Percentiles rank a stretch among this genome's conserved stretches.
These are phyloP conservation scores for Cystofilobasidium capitatum DNA, from an alignment of 768 basidiomycete genomes.

Conservation along the genomic window DNA sequence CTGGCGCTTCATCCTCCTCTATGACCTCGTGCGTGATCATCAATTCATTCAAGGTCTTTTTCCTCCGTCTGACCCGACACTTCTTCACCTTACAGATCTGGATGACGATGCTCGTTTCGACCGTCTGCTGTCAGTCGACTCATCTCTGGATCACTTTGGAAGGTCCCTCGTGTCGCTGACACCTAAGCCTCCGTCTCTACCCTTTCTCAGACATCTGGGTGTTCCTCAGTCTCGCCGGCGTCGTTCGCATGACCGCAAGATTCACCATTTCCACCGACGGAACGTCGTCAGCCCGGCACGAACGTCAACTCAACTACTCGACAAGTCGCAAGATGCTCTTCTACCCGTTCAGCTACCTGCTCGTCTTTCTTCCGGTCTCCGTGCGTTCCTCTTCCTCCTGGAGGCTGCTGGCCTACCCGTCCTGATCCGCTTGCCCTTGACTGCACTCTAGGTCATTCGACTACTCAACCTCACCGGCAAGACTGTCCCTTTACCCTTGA, in stretches of 20 bases:
- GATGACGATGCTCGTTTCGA: not conserved
- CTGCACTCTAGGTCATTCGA: not conserved
- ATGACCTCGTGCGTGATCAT: not conserved
- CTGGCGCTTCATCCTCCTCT: not conserved
- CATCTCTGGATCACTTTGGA: not conserved
- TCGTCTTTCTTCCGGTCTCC: not conserved
- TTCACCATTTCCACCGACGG: not conserved
- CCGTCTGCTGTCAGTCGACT: not conserved
- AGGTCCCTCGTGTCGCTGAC: not conserved
- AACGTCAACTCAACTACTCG: not conserved
- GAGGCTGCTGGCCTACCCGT: too few species aligned
- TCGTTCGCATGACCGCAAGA: not conserved
- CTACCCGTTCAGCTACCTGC: not conserved
- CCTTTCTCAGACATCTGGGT: not conserved
- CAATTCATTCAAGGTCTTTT: not conserved
- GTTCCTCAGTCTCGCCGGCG: not conserved
- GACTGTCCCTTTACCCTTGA: too few species aligned
- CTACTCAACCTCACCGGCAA: too few species aligned
- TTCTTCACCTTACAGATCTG: not conserved
- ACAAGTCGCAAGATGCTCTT: not conserved
- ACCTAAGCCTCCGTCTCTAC: not conserved
- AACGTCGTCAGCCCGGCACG: not conserved
- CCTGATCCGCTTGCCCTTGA: not conserved
- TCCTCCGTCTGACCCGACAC: too few species aligned
- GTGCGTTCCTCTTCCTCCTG: not conserved